Base-by-base conservation (phyloP, 345 rosid species). In the Rhizophora apiculata region DNA sequence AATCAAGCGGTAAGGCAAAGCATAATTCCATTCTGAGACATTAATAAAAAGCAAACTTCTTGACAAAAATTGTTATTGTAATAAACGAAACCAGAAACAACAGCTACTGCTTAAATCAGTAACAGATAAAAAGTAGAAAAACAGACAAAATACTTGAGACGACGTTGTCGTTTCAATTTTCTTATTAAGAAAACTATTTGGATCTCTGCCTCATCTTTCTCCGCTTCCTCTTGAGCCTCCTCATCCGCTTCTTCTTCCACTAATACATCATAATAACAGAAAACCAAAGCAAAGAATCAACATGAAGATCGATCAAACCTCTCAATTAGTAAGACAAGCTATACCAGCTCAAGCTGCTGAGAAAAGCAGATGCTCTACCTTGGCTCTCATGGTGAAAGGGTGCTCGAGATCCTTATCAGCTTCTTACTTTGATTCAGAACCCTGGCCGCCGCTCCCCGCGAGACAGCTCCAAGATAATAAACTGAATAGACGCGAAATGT, bases 171-270 rank as follows among this genome's bases (percentile, higher is more conserved):
- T 13, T 51, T 43, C 27, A 8, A 29, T 15, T 49, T 24, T 48
- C 34, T 21, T 24, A n/a, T 22, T 37, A 30, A 55, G 61, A n/a
- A 24, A 65, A 65, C 91, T 93, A 93, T 86, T 93, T 93, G 34
- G 98, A 93, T 85, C 98, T 84, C 84, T 93, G 98, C 66, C 97
- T 89, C 98, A 91, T 93, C 98, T 93, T 93, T 88, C 97, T 74
- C 84, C 96, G 89, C 97, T 93, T 93, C 91, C 98, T 91, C 98
- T 93, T 93, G 80, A 93, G 61, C 80, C 98, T 91, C 79, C 97
- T 93, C 98, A 93, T 93, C 62, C 98, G 97, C 98, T 91, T 93
- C 97, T 93, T 93, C 97, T 93, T 93, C 97, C 98, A 93, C 98
- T 93, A 81, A 9, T 30, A 65, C 34, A 65, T 52, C 49, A 18